Evolutionary conservation across 192 early-diverging fungal genomes (phyloP).

Genomic region (Kappamyces sp.): DNA sequence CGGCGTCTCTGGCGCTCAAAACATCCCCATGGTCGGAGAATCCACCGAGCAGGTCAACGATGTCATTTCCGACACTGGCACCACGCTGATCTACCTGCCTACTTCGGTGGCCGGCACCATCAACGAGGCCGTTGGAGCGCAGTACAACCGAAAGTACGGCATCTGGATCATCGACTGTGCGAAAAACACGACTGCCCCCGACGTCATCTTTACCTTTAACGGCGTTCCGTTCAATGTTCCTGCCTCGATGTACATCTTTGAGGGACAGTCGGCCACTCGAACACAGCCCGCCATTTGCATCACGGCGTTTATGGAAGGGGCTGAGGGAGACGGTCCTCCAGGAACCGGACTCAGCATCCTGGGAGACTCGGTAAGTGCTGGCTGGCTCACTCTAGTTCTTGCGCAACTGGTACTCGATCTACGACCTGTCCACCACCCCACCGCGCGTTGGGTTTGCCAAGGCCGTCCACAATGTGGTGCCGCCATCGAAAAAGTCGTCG

Average conservation of each 20-base stretch:
- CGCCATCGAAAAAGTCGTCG: no score
- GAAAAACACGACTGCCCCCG: conserved; percentile 9
- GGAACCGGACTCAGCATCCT: no score
- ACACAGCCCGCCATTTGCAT: no score
- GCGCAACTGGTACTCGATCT: no score
- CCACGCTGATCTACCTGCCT: conserved; percentile 22
- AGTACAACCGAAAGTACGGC: conserved; percentile 14
- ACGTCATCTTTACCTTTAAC: conserved; percentile 23
- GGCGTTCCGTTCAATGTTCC: conserved; percentile 23
- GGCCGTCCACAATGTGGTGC: no score
- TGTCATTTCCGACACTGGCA: conserved; percentile 37
- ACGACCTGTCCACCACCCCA: no score
- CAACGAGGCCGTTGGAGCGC: conserved; percentile 31
- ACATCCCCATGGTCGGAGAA: neutral
- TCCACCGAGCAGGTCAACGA: neutral
- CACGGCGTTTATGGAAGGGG: no score
- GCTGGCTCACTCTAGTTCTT: no score
- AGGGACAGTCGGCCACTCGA: neutral
- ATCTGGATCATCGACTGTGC: conserved; percentile 23
- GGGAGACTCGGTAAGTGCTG: no score
- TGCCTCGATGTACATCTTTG: conserved; percentile 24
- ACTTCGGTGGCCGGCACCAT: conserved; percentile 18
- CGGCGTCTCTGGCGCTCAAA: no score
- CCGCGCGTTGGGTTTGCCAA: no score
- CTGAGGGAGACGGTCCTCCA: no score